These are phyloP conservation scores for Ustulina deusta DNA, from an alignment of 2,329 filamentous ascomycete genomes.

Conservation along the genomic window DNA sequence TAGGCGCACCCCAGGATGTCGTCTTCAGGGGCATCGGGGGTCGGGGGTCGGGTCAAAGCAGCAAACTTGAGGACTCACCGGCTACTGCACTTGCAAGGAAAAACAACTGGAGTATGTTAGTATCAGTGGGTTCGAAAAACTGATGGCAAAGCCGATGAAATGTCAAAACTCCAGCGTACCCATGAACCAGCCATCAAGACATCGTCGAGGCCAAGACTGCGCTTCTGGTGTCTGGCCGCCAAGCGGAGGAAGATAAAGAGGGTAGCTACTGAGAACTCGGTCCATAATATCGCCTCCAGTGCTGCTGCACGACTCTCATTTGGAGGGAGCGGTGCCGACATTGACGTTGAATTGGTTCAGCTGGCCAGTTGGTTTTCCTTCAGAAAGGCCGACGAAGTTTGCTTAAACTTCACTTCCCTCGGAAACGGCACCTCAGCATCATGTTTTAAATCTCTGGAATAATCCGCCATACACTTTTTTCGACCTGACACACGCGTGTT, in stretches of 20 bases:
- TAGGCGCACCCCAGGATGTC: background rate
- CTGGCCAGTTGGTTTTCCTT: slow-evolving; percentile 1
- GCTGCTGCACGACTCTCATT: slow-evolving; percentile 21
- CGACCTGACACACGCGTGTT: background rate
- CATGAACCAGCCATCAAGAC: slow-evolving; percentile 30
- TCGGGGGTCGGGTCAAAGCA: background rate
- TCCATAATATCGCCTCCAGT: slow-evolving; percentile 31
- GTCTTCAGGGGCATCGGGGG: slow-evolving; percentile 4
- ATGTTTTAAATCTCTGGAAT: slow-evolving; percentile 1
- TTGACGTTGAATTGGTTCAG: slow-evolving; percentile 17
- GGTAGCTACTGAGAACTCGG: slow-evolving; percentile 28
- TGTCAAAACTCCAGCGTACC: slow-evolving; percentile 25
- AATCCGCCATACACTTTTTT: background rate
- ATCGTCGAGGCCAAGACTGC: slow-evolving; percentile 31
- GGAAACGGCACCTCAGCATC: background rate
- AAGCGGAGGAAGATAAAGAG: slow-evolving; percentile 33
- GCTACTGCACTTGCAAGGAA: slow-evolving; percentile 22
- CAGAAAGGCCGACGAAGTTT: slow-evolving; percentile 10
- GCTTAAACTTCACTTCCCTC: background rate
- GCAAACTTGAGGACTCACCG: slow-evolving; percentile 11
- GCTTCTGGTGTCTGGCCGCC: slow-evolving; percentile 19
- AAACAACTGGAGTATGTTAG: slow-evolving; percentile 24
- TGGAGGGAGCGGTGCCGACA: slow-evolving; percentile 25
- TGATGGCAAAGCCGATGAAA: background rate
- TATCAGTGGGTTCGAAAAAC: background rate